Percentiles rank a stretch among this genome's conserved stretches.
phyloP scores from a whole-genome alignment of 2,329 filamentous ascomycete species.

The Escovopsis weberi region DNA sequence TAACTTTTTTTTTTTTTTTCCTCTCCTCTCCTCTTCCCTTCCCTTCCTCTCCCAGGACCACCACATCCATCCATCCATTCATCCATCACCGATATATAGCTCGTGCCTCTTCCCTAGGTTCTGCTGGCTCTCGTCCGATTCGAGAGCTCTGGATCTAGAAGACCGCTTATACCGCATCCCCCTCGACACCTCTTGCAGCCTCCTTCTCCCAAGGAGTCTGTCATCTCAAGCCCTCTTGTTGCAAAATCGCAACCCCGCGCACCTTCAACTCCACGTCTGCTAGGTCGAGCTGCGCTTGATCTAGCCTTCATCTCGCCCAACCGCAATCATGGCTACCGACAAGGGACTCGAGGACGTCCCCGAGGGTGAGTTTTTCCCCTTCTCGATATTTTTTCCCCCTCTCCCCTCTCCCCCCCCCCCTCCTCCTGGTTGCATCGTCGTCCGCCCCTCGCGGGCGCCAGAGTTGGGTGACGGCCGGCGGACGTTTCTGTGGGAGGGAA shows the following conservation, averaged over 20 bases:
- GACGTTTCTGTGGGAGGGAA: neutral
- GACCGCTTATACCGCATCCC: conserved; percentile 13
- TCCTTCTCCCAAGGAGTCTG: conserved; percentile 20
- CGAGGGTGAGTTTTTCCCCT: conserved; percentile 52
- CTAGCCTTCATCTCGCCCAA: conserved; percentile 40
- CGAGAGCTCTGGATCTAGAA: conserved; percentile 37
- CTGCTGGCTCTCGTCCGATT: conserved; percentile 25
- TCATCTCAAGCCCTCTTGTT: conserved; percentile 19
- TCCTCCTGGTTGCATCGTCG: neutral
- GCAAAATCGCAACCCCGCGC: conserved; percentile 22
- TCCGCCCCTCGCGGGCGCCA: too few species aligned
- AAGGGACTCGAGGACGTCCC: conserved; percentile 98
- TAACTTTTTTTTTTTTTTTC: conserved; percentile 27
- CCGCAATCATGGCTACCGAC: conserved; percentile 95
- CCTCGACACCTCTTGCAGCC: conserved; percentile 14
- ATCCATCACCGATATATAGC: conserved; percentile 15
- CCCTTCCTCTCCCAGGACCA: conserved; percentile 16
- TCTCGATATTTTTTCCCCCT: neutral
- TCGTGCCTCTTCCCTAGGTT: conserved; percentile 24
- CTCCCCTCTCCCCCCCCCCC: neutral
- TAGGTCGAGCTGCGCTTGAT: conserved; percentile 72
- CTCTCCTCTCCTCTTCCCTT: conserved; percentile 10
- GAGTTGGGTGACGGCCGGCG: neutral
- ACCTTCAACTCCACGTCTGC: conserved; percentile 25
- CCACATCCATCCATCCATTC: neutral